Evolutionary conservation across 1,284 basidiomycete species (phyloP), one percentile per base, ranked within the genome.

Genomic region (Ceratobasidium sp.): DNA sequence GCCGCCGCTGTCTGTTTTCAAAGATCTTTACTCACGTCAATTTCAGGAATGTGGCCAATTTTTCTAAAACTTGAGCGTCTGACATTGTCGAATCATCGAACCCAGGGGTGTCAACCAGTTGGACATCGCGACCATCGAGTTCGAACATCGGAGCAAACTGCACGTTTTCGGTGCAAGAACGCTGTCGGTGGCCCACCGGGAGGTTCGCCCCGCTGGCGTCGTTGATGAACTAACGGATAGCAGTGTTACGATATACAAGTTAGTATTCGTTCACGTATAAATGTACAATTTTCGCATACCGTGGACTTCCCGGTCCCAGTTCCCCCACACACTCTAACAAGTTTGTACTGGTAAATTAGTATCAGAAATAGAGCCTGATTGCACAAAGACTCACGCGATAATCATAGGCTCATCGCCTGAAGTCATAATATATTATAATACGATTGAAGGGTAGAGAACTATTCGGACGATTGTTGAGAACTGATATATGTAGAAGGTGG

Each of bases 61-160:
- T 75, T 53, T 66, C 44, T 22, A 75, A 48, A 17, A 75, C 71
- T 33, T 67, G 51, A 8, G 64, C 71, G 31, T 75, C 74, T 29
- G 44, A 59, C 7, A 57, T 7, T 9, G 24, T 54, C 27, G 67
- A 41, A 36, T 76, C 78, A 73, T 80, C 77, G 62, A 81, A 80
- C 1, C 79, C 79, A 14, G 80, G 80, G 8, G 80, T 81, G 69
- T 81, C 80, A 36, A 81, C 73, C 3, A 81, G 72, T 41, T 29
- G 53, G 19, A 71, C 47, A 6, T 54, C 29, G 4, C 56, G 41
- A n/a, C 67, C 67, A 27, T 44, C n/a, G 11, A 56, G 29, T 19
- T 41, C 6, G 24, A 71, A 71, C 14, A 15, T n/a, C 15, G 54
- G n/a, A 31, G 41, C 48, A 4, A 36, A 8, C n/a, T 24, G 14